Conservation (phyloP, 257 asterid genomes). For the Solanum chmielewskii region DNA sequence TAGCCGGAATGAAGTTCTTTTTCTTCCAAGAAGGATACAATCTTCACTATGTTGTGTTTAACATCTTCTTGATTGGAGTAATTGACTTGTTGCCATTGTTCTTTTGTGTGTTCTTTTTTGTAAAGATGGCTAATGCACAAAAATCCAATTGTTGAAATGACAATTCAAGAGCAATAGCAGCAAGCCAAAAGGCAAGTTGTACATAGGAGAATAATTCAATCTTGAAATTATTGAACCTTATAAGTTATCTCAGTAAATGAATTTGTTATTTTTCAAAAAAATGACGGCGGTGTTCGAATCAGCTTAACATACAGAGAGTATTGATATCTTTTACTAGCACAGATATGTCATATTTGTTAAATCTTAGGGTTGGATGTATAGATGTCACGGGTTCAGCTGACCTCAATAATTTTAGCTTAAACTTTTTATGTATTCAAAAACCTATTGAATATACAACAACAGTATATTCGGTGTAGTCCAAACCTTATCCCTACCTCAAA, state of each 20-base stretch:
- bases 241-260: background rate
- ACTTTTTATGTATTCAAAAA: too few relatives aligned
- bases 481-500: rapidly evolving
- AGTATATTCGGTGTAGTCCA: background rate
- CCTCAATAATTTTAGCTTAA: background rate
- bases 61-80: background rate
- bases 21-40: background rate
- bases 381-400: too few relatives aligned
- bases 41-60: background rate
- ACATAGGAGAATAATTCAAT: background rate
- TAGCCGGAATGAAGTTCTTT: background rate
- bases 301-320: too few relatives aligned
- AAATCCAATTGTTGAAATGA: background rate
- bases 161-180: background rate
- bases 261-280: background rate
- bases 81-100: background rate
- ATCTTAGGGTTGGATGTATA: background rate
- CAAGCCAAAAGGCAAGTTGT: background rate
- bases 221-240: background rate
- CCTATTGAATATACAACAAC: background rate
- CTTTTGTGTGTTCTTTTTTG: background rate
- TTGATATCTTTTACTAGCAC: too few relatives aligned
- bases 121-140: background rate
- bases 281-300: background rate
- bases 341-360: too few relatives aligned